Evolutionary conservation across 2,329 filamentous ascomycete genomes (phyloP).

Genomic region (Biscogniauxia marginata): DNA sequence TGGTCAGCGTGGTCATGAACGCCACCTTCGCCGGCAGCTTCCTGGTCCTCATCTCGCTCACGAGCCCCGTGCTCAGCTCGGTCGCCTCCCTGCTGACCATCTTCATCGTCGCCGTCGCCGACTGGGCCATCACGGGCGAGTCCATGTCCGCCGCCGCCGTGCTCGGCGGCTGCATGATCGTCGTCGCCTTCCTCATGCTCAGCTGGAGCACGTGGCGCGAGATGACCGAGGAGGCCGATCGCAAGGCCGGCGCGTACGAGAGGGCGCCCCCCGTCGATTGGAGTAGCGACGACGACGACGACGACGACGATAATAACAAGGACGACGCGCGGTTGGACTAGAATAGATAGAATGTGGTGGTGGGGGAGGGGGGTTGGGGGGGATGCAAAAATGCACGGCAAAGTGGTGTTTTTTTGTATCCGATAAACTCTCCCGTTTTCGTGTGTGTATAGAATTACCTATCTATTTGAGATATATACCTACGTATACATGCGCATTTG

Average conservation of each 20-base stretch:
- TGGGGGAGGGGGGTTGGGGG: background rate
- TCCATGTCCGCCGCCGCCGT: constrained; percentile 74
- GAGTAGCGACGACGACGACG: constrained; percentile 48
- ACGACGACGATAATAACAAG: constrained; percentile 27
- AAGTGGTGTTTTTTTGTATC: too few relatives aligned
- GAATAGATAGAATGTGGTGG: background rate
- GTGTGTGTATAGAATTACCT: too few relatives aligned
- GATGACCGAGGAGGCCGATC: constrained; percentile 79
- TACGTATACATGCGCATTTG: too few relatives aligned
- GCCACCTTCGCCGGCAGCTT: constrained; percentile 91
- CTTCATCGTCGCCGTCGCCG: constrained; percentile 89
- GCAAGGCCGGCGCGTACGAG: constrained; percentile 43
- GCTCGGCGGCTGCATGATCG: constrained; percentile 80
- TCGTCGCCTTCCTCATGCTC: constrained; percentile 81
- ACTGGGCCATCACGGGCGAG: constrained; percentile 81
- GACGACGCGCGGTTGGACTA: too few relatives aligned
- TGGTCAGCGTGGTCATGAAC: constrained; percentile 80
- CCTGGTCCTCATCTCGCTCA: constrained; percentile 87
- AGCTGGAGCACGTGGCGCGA: constrained; percentile 92
- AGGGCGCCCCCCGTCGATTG: constrained; percentile 36
- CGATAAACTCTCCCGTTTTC: too few relatives aligned
- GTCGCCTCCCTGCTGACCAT: constrained; percentile 94
- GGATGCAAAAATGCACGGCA: too few relatives aligned
- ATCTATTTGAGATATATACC: too few relatives aligned
- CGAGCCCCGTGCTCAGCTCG: constrained; percentile 85